A percentile compares a stretch with the other conserved stretches of the same genome.
phyloP scores from a whole-genome alignment of 2,329 filamentous ascomycete genomes.

The Ophiostoma angusticollis region DNA sequence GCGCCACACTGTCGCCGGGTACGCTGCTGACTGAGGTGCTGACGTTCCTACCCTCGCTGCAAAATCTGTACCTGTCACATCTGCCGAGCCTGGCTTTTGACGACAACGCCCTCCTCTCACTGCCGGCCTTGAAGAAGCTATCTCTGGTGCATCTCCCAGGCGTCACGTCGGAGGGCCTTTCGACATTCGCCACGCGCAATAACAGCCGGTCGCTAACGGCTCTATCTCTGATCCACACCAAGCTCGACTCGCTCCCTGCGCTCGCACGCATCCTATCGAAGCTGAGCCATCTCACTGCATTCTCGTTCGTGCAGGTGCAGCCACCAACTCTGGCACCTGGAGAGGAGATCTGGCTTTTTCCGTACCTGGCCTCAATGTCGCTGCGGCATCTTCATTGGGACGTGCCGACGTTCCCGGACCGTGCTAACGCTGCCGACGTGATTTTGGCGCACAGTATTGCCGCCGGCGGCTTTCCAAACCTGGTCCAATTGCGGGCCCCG shows the following conservation, averaged over 20 bases:
- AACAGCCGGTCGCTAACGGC: slow-evolving; percentile 32
- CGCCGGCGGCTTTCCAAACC: slow-evolving; percentile 47
- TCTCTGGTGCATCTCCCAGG: slow-evolving; percentile 43
- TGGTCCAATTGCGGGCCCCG: slow-evolving; percentile 48
- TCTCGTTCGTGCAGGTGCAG: slow-evolving; percentile 42
- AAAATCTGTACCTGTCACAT: slow-evolving; percentile 46
- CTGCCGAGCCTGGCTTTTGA: slow-evolving; percentile 44
- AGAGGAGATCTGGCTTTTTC: slow-evolving; percentile 48
- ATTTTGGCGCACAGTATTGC: slow-evolving; percentile 52
- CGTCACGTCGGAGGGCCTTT: slow-evolving; percentile 42
- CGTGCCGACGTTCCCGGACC: slow-evolving; percentile 37
- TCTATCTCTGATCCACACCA: slow-evolving; percentile 43
- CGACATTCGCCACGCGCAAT: slow-evolving; percentile 39
- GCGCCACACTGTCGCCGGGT: slow-evolving; percentile 40
- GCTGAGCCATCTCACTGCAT: slow-evolving; percentile 33
- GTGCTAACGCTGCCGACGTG: slow-evolving; percentile 39
- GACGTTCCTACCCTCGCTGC: slow-evolving; percentile 37
- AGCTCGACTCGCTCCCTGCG: slow-evolving; percentile 41
- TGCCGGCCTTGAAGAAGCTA: slow-evolving; percentile 42
- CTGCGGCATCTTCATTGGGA: slow-evolving; percentile 51
- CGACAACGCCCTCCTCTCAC: slow-evolving; percentile 39
- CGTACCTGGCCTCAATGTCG: slow-evolving; percentile 45
- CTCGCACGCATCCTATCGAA: slow-evolving; percentile 48
- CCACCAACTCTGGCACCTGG: slow-evolving; percentile 42
- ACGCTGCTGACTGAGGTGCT: slow-evolving; percentile 39